phyloP scores from a whole-genome alignment of 129 eudicot genomes.

The Kitagawia praeruptora region DNA sequence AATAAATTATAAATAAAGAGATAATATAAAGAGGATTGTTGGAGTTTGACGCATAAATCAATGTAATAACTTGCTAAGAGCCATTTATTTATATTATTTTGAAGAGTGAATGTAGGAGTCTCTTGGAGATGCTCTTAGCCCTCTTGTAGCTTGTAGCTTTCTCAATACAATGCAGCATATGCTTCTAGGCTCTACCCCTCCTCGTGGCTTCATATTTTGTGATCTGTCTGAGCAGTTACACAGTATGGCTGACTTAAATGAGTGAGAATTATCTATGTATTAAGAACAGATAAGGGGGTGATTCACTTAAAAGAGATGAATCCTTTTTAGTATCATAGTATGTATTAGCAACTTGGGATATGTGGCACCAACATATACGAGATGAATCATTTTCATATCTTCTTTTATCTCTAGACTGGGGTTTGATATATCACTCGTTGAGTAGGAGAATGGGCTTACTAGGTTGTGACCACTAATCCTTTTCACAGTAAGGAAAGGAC shows the following conservation, averaged over 20 bases:
- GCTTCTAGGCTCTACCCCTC: not conserved
- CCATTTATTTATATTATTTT: too few relatives aligned
- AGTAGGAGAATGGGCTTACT: not conserved
- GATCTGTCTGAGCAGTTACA: not conserved
- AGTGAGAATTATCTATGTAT: not conserved
- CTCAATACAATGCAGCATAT: not conserved
- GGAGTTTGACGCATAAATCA: too few relatives aligned
- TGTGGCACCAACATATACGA: not conserved
- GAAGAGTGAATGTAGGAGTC: too few relatives aligned
- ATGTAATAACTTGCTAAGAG: too few relatives aligned
- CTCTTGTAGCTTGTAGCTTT: constrained; percentile 1
- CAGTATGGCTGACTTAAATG: not conserved
- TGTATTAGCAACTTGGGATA: not conserved
- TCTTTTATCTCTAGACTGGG: not conserved
- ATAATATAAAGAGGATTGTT: too few relatives aligned
- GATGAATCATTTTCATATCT: not conserved
- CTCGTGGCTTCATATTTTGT: not conserved
- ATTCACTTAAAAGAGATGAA: not conserved
- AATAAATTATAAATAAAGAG: too few relatives aligned
- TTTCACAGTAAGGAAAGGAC: not conserved
- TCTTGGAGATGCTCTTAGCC: too few relatives aligned
- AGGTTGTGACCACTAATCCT: not conserved
- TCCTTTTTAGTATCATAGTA: not conserved
- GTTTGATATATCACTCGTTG: not conserved
- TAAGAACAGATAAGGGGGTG: not conserved